A percentile compares a stretch with the other conserved stretches of the same genome.
Conservation (phyloP, 176 grass and related monocot species). For the Poa annua region DNA sequence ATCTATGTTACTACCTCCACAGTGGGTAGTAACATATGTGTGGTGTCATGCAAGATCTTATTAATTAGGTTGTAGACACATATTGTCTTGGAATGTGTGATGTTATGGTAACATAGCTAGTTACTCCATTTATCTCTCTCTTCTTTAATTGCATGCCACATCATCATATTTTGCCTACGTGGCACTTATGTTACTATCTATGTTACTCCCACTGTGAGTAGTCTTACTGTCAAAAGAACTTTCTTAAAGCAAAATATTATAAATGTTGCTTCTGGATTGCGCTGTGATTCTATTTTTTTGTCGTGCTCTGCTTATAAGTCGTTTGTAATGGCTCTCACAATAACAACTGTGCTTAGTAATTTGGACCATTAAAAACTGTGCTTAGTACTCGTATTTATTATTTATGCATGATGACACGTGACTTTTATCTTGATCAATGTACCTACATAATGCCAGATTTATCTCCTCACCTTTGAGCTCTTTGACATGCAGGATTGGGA, state of each 20-base stretch:
- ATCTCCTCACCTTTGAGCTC: slow-evolving; percentile 14
- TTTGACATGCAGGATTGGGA: slow-evolving; percentile 73
- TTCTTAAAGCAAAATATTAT: slow-evolving; percentile 23
- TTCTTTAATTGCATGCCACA: too few species aligned
- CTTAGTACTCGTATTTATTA: slow-evolving; percentile 21
- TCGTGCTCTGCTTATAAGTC: slow-evolving; percentile 34
- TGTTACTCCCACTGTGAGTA: too few species aligned
- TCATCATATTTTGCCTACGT: too few species aligned
- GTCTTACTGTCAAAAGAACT: slow-evolving; percentile 15
- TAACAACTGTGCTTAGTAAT: not conserved
- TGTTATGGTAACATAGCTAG: too few species aligned
- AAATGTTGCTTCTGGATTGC: not conserved
- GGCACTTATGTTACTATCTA: too few species aligned
- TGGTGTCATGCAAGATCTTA: too few species aligned
- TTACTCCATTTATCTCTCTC: too few species aligned
- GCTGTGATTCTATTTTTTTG: slow-evolving; percentile 13
- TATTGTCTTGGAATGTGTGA: too few species aligned
- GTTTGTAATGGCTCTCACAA: slow-evolving; percentile 25
- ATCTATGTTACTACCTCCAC: too few species aligned
- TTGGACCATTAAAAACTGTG: slow-evolving; percentile 5
- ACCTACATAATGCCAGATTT: not conserved
- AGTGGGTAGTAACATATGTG: too few species aligned
- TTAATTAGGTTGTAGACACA: too few species aligned
- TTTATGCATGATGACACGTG: slow-evolving; percentile 23
- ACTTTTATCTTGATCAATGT: not conserved